Evolutionary conservation across 1,139 yeast species (phyloP), one percentile per base, ranked within the genome.

Genomic region (Saccharomyces hybrid): DNA sequence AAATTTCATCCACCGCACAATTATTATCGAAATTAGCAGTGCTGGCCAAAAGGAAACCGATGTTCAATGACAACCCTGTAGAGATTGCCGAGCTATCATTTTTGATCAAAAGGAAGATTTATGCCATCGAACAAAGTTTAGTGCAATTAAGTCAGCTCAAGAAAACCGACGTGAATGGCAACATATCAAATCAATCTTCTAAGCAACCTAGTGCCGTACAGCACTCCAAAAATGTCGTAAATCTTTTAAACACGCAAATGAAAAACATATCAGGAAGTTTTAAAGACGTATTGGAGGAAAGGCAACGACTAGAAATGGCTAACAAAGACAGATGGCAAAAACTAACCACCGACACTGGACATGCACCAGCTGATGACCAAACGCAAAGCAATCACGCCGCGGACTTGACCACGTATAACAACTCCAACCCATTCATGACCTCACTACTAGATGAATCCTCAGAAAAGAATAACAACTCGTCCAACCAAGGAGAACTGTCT

Each of bases 51-150:
- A 77, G 91, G 62, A 91, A 90, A 69, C 96, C 97, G n/a, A 73
- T 93, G 66, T 88, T 93, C 64, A 97, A 91, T 68, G 99, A 95
- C 70, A 84, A 87, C 62, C 97, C 99, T 1, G 84, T 88, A 31
- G 99, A 93, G 68, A 88, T 95, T 58, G 88, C 93, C 19, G 97
- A 93, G 70, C 76, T 95, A 61, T 90, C 99, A 1, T 88, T 86
- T 67, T 87, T 93, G 50, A 90, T 93, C 66, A 95, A 93, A 67
- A 97, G 93, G 69, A 96, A 90, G 68, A 88, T 95, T 47, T 86
- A 91, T 68, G 81, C 84, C 62, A 84, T 95, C 56, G 97, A 90
- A 67, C 86, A 87, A 63, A 82, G 80, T 60, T 77, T 93, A 61
- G 85, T 67, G 44, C 64, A 61, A 16, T 58, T 70, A 48, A 62